Evolutionary conservation across 129 eudicot genomes (phyloP).

Genomic region (Helianthus annuus): HanXRQr2.0-SUNRISE NC_035439.2:125289217-125289716

Average conservation of each 20-base stretch:
- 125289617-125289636: slow-evolving; percentile 19
- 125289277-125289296: slow-evolving; percentile 1
- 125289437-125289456: neutral
- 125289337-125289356: neutral
- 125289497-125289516: neutral
- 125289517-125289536: slow-evolving; percentile 22
- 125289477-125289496: neutral
- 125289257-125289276: slow-evolving; percentile 25
- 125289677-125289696: slow-evolving; percentile 34
- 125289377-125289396: neutral
- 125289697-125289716: slow-evolving; percentile 93
- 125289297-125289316: neutral
- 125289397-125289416: slow-evolving; percentile 31
- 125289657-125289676: slow-evolving; percentile 2
- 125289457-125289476: neutral
- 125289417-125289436: slow-evolving; percentile 19
- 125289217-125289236: slow-evolving; percentile 35
- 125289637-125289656: slow-evolving; percentile 7
- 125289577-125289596: neutral
- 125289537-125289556: slow-evolving; percentile 28
- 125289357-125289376: neutral
- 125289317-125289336: neutral
- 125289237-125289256: slow-evolving; percentile 36
- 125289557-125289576: neutral
- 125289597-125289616: slow-evolving; percentile 15